These are phyloP conservation scores for Garcia nutans DNA, from an alignment of 345 rosid species.

Conservation along the genomic window DNA sequence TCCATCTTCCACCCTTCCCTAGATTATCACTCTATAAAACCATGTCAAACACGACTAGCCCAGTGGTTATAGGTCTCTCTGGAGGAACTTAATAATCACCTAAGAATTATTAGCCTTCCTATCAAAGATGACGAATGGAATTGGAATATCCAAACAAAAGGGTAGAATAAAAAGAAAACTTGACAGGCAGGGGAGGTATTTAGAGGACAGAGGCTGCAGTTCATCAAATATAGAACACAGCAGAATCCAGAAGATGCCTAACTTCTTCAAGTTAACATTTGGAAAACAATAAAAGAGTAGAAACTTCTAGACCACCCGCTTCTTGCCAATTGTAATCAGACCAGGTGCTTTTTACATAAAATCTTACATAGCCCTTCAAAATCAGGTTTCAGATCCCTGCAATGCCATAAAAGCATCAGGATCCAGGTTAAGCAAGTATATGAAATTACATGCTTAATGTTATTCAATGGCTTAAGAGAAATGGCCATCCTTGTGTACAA, in stretches of 20 bases:
- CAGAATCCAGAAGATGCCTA: constrained; percentile 30
- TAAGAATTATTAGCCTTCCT: constrained; percentile 15
- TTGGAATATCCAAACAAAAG: constrained; percentile 34
- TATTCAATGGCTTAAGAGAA: too few species aligned
- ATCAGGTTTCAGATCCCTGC: constrained; percentile 21
- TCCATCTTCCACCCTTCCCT: constrained; percentile 58
- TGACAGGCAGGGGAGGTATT: constrained; percentile 40
- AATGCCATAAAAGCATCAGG: constrained; percentile 15
- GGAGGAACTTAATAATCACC: constrained; percentile 8
- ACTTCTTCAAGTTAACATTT: constrained; percentile 29
- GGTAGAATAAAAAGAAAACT: constrained; percentile 40
- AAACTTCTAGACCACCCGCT: constrained; percentile 29
- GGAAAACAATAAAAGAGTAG: constrained; percentile 14
- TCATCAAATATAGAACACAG: constrained; percentile 11
- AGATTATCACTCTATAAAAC: constrained; percentile 39
- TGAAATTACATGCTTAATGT: not conserved
- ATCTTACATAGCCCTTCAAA: constrained; percentile 11
- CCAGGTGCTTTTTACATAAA: constrained; percentile 11
- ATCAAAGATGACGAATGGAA: constrained; percentile 18
- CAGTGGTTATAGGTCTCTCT: constrained; percentile 13
- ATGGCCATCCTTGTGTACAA: too few species aligned
- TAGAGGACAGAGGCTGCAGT: constrained; percentile 24
- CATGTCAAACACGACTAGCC: constrained; percentile 35
- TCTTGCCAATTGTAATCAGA: constrained; percentile 17
- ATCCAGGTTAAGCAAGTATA: not conserved